A percentile compares a stretch with the other conserved stretches of the same genome.
Evolutionary conservation across 129 eudicot genomes (phyloP).

Genomic region (Arctium lappa): DNA sequence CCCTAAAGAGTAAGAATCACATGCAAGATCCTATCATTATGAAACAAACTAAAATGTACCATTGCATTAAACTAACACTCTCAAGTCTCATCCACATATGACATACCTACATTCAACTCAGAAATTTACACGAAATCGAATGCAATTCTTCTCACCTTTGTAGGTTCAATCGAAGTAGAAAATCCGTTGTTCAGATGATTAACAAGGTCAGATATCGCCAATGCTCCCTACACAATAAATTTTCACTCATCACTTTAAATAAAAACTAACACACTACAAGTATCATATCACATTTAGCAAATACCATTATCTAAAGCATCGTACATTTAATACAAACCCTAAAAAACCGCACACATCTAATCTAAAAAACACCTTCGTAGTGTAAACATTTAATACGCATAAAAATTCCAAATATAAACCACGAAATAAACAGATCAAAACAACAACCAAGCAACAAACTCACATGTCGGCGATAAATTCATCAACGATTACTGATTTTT

Average conservation of each 20-base stretch:
- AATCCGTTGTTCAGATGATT: background rate
- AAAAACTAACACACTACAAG: background rate
- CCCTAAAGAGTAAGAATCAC: background rate
- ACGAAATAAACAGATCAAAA: no score
- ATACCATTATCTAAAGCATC: background rate
- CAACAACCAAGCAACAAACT: background rate
- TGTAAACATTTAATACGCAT: background rate
- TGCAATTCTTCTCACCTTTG: conserved; percentile 2
- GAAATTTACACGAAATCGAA: background rate
- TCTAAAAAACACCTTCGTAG: no score
- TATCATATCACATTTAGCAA: background rate
- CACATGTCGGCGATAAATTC: background rate
- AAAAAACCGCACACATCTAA: background rate
- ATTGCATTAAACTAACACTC: background rate
- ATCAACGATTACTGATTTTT: background rate
- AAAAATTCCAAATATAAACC: background rate
- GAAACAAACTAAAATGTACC: background rate
- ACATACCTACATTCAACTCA: background rate
- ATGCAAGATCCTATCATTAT: background rate
- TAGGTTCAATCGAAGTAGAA: background rate
- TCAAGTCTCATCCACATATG: background rate
- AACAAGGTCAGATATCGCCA: background rate
- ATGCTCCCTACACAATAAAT: background rate
- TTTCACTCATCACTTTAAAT: background rate
- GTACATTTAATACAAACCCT: background rate